These are phyloP conservation scores for Exophiala sp. DNA, from an alignment of 2,329 filamentous ascomycete species.

Conservation along the genomic window DNA sequence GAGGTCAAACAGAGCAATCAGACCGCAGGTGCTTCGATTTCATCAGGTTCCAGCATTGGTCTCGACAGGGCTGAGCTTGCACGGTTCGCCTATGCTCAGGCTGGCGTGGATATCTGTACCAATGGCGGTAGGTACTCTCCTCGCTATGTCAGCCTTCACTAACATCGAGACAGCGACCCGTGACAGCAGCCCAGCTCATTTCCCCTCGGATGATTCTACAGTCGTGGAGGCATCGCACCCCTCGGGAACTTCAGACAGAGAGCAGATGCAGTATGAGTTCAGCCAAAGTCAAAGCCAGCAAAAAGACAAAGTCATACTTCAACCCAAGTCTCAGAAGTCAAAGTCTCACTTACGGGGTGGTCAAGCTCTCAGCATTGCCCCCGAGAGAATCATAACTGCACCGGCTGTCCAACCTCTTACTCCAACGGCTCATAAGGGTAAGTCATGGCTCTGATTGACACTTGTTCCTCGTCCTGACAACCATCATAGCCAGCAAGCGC, in stretches of 20 bases:
- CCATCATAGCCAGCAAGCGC: conserved; percentile 13
- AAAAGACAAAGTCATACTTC: conserved; percentile 7
- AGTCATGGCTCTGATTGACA: not conserved
- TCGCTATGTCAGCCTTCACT: not conserved
- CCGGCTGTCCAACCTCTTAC: conserved; percentile 5
- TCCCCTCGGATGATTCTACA: not conserved
- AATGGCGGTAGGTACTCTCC: conserved; percentile 11
- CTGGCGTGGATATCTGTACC: conserved; percentile 11
- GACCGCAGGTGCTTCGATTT: not conserved
- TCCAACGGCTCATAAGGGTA: conserved; percentile 6
- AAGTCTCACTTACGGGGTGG: not conserved
- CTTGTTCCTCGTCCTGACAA: not conserved
- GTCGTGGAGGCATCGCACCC: not conserved
- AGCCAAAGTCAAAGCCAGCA: not conserved
- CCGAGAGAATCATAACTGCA: conserved; percentile 1
- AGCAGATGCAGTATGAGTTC: conserved; percentile 2
- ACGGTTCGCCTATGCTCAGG: conserved; percentile 11
- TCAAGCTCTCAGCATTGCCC: not conserved
- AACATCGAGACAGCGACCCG: not conserved
- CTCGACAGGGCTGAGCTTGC: conserved; percentile 6
- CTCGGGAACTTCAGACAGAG: not conserved
- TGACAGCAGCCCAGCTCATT: not conserved
- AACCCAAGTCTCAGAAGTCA: conserved; percentile 17
- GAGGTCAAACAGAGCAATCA: not conserved
- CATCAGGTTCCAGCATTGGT: not conserved